A percentile compares a stretch with the other conserved stretches of the same genome.
Evolutionary conservation across 306 rosid genomes (phyloP).

Genomic region (Parietaria judaica): DNA sequence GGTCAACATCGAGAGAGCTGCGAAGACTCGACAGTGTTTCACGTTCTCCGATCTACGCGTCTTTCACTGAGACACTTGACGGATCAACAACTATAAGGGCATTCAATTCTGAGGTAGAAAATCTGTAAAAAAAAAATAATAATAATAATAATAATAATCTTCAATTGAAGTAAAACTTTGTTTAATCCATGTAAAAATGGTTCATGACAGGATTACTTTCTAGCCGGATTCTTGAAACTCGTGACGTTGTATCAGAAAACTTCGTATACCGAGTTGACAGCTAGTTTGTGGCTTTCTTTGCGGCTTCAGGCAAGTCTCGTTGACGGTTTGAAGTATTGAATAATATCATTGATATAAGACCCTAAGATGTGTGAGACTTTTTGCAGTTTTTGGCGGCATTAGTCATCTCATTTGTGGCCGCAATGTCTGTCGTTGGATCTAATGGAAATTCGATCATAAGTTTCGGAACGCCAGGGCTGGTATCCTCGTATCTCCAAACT

Average conservation of each 20-base stretch:
- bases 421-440: conserved; percentile 85
- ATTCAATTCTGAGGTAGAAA: conserved; percentile 69
- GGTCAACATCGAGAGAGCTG: conserved; percentile 91
- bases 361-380: background rate
- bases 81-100: conserved; percentile 89
- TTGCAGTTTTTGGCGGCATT: conserved; percentile 76
- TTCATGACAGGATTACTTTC: conserved; percentile 59
- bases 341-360: too few species aligned
- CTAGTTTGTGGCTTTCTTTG: conserved; percentile 96
- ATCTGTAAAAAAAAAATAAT: background rate
- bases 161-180: conserved; percentile 4
- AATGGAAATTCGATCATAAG: conserved; percentile 51
- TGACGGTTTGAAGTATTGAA: too few species aligned
- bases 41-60: conserved; percentile 90
- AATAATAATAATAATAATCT: too few species aligned
- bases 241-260: conserved; percentile 77
- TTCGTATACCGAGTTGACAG: conserved; percentile 80
- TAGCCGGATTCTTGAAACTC: conserved; percentile 54
- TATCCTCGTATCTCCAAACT: conserved; percentile 26
- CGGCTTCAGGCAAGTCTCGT: conserved; percentile 70
- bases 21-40: conserved; percentile 93
- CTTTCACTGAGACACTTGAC: conserved; percentile 88
- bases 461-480: conserved; percentile 94
- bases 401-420: conserved; percentile 73
- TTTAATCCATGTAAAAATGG: conserved; percentile 7